These are phyloP conservation scores for Lactarius evosmus DNA, from an alignment of 768 basidiomycete genomes.

Conservation along the genomic window DNA sequence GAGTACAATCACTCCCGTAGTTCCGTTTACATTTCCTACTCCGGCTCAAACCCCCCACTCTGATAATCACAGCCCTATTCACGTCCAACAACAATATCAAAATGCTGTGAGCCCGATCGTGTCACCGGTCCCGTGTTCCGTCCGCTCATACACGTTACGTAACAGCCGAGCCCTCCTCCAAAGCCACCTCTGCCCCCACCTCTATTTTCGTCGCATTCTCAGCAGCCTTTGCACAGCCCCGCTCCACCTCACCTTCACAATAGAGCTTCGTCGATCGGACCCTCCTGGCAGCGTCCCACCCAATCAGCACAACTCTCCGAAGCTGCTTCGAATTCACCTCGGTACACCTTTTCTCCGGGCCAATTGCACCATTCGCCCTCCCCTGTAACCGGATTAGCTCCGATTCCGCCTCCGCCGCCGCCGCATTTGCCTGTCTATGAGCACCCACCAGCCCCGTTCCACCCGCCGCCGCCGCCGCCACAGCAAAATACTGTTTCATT, in stretches of 20 bases:
- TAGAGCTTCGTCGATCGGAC: slow-evolving; percentile 27
- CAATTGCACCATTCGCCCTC: slow-evolving; percentile 27
- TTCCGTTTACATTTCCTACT: slow-evolving; percentile 9
- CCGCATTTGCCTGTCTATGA: slow-evolving; percentile 18
- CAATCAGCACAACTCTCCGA: slow-evolving; percentile 7
- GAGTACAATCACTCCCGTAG: slow-evolving; percentile 8
- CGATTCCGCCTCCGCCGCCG: slow-evolving; percentile 13
- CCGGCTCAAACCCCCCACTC: slow-evolving; percentile 5
- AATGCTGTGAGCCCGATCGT: slow-evolving; percentile 19
- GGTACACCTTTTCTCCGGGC: slow-evolving; percentile 32
- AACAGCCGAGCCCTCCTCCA: slow-evolving; percentile 29
- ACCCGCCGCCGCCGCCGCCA: slow-evolving; percentile 10
- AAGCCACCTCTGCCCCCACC: slow-evolving; percentile 39
- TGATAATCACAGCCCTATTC: slow-evolving; percentile 18
- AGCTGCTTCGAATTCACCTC: slow-evolving; percentile 24
- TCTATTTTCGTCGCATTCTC: slow-evolving; percentile 35
- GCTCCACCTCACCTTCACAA: slow-evolving; percentile 25
- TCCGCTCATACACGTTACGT: slow-evolving; percentile 25
- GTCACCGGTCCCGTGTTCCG: slow-evolving; percentile 16
- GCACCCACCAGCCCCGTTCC: slow-evolving; percentile 23
- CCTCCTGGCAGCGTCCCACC: slow-evolving; percentile 12
- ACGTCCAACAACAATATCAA: slow-evolving; percentile 11
- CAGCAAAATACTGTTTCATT: slow-evolving; percentile 21
- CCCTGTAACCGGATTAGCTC: slow-evolving; percentile 7
- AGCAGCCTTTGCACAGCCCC: slow-evolving; percentile 26